A percentile compares a stretch with the other conserved stretches of the same genome.
Conservation (phyloP, 2,329 filamentous ascomycete genomes). For the Fusarium bulbicola region DNA sequence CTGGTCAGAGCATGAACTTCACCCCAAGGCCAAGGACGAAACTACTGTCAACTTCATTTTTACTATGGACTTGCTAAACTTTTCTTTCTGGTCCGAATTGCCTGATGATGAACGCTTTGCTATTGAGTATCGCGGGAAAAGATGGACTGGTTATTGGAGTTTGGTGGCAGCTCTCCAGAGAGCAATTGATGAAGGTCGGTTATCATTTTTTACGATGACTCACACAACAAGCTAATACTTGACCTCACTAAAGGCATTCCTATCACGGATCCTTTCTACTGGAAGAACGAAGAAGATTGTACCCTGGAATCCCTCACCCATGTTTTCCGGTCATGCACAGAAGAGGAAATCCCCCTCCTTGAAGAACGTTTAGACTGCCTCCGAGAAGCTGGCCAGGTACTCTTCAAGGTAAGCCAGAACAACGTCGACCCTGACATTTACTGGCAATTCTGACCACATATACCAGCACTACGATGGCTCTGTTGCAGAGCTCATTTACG, state of each 20-base stretch:
- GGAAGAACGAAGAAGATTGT: conserved; percentile 80
- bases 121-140: conserved; percentile 80
- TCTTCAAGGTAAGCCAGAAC: conserved; percentile 72
- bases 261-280: conserved; percentile 89
- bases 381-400: conserved; percentile 81
- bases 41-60: conserved; percentile 91
- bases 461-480: conserved; percentile 77
- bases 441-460: background rate
- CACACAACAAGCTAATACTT: background rate
- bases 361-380: conserved; percentile 80
- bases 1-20: conserved; percentile 90
- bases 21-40: conserved; percentile 84
- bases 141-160: conserved; percentile 96
- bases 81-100: conserved; percentile 91
- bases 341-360: conserved; percentile 87
- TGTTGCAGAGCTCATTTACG: conserved; percentile 76
- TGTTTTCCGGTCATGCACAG: conserved; percentile 86
- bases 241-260: conserved; percentile 69
- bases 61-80: conserved; percentile 96
- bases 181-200: conserved; percentile 81
- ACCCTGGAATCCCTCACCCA: conserved; percentile 76
- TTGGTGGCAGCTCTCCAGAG: conserved; percentile 87
- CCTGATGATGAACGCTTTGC: conserved; percentile 78
- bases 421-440: no score
- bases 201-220: background rate